Percentiles rank a stretch among this genome's conserved stretches.
Conservation (phyloP, 441 rosid species). For the Isatis lusitanica region DNA sequence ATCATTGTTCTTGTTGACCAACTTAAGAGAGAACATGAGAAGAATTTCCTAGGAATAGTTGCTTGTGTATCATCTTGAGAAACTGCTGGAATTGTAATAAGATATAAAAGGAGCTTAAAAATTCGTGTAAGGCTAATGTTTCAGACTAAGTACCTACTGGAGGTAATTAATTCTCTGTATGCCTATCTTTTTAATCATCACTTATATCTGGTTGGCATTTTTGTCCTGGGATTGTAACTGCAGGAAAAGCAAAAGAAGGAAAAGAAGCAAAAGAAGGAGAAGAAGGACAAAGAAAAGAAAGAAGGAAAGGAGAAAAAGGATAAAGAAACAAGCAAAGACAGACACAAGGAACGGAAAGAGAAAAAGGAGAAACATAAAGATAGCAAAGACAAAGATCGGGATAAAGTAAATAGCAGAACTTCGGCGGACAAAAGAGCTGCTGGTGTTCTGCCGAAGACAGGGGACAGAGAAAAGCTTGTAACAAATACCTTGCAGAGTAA, state of each 20-base stretch:
- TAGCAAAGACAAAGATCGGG: conserved; percentile 41
- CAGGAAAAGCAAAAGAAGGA: conserved; percentile 70
- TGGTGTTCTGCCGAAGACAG: conserved; percentile 33
- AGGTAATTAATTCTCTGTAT: neutral
- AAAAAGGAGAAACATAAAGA: conserved; percentile 51
- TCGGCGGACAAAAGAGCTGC: conserved; percentile 24
- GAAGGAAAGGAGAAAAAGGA: conserved; percentile 55
- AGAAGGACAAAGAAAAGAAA: conserved; percentile 51
- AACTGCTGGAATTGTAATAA: neutral
- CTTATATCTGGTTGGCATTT: conserved; percentile 16
- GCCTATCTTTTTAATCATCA: neutral
- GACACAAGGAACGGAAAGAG: conserved; percentile 53
- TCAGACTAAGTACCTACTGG: too few species aligned
- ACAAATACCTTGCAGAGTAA: conserved; percentile 34
- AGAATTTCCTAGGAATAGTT: neutral
- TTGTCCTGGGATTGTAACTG: conserved; percentile 6
- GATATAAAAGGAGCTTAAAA: neutral
- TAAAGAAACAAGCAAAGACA: conserved; percentile 59
- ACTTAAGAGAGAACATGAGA: neutral
- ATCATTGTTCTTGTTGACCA: neutral
- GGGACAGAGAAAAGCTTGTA: conserved; percentile 39
- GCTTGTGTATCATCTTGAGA: conserved; percentile 3
- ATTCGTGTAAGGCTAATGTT: neutral
- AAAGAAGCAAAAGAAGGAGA: conserved; percentile 60
- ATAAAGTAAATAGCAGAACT: conserved; percentile 39